phyloP scores from a whole-genome alignment of 73 alveolate genomes.

The Stentor coeruleus region DNA sequence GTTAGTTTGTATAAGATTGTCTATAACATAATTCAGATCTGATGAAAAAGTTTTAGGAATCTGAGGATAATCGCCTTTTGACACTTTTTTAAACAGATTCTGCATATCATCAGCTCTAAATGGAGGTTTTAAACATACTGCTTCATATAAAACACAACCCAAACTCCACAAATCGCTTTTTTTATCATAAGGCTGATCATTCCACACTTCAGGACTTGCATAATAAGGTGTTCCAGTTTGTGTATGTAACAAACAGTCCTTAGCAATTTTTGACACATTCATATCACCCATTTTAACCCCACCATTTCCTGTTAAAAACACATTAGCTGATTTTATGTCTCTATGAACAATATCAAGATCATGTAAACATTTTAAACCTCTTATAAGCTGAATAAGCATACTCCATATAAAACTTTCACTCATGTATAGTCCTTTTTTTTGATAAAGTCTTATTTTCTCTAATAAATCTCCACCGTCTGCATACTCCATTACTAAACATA shows the following conservation, averaged over 20 bases:
- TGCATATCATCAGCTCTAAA: constrained; percentile 56
- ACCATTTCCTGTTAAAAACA: constrained; percentile 44
- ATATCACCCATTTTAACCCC: constrained; percentile 47
- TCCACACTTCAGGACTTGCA: constrained; percentile 83
- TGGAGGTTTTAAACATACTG: constrained; percentile 66
- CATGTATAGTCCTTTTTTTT: constrained; percentile 35
- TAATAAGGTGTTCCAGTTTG: constrained; percentile 83
- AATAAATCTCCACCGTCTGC: constrained; percentile 79
- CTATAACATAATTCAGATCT: constrained; percentile 36
- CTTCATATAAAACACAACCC: constrained; percentile 84
- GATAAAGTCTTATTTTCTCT: constrained; percentile 47
- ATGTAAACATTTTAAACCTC: constrained; percentile 62
- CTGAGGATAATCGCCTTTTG: constrained; percentile 52
- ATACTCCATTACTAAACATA: constrained; percentile 85
- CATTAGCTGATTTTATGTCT: constrained; percentile 55
- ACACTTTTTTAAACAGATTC: constrained; percentile 48
- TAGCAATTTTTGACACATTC: constrained; percentile 47
- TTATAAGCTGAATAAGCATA: constrained; percentile 50
- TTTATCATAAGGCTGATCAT: constrained; percentile 69
- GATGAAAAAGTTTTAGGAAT: constrained; percentile 37
- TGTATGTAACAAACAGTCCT: no score
- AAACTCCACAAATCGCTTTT: constrained; percentile 84
- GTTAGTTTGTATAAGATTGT: no score
- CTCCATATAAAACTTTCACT: constrained; percentile 73
- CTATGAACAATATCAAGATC: no score